Base-by-base conservation (phyloP, 495 filamentous ascomycete genomes). In the Aspergillus panamensis region DNA sequence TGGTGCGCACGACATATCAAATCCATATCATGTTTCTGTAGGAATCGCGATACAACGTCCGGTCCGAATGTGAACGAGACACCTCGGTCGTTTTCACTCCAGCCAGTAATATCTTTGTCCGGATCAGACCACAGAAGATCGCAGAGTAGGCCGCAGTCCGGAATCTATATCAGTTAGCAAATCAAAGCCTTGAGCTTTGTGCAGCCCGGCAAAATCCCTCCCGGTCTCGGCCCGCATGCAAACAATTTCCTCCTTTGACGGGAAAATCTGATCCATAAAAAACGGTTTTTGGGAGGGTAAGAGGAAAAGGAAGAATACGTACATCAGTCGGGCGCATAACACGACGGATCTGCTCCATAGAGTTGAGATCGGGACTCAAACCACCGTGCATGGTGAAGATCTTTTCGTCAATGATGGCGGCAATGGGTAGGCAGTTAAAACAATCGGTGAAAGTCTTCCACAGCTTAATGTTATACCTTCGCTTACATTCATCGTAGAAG, bases 361-460 rank as follows among this genome's bases (percentile, higher is more conserved):
- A 97, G 81, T 97, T 98, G 48, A 98, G 80, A 67, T 98, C 94
- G 29, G 94, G 94, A 69, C 94, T 97, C 68, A 98, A 78, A 65
- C 94, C 94, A 67, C 94, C 94, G 75, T 98, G 94, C 94, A 98
- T 98, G 60, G 94, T 98, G 83, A 98, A 97, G 66, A 98, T 98
- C 88, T 98, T 98, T 82, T 98, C 94, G 70, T 98, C 94, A 67
- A 98, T 98, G 74, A 98, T 98, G 55, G 94, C 94, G n/a, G 94
- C 94, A 74, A 98, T 98, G 31, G 94, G 94, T 69, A 98, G 74
- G 80, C 94, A 98, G 81, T 98, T 98, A 84, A 98, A 98, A 84
- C 94, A 98, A 68, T 98, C 94, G 37, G 94, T 98, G 71, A 98
- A 98, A 7, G 94, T 98, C 82, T 98, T 98, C 94, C 94, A 98